A percentile compares a stretch with the other conserved stretches of the same genome.
Conservation (phyloP, 2,329 filamentous ascomycete genomes). For the Fusarium staphyleae region DNA sequence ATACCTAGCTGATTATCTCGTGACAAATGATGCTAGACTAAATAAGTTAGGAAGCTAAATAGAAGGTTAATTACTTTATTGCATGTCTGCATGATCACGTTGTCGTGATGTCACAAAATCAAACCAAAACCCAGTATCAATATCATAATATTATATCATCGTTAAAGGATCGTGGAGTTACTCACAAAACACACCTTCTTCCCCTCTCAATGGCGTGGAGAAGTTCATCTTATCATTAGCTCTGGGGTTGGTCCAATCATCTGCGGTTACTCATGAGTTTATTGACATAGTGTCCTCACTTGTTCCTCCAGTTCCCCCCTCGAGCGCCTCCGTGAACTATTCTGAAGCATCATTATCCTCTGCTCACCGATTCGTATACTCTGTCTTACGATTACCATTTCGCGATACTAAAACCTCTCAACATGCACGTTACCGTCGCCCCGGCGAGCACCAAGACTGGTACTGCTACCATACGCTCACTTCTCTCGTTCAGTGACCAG, state of each 20-base stretch:
- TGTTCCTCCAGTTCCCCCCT: not conserved
- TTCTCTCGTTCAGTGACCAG: conserved; percentile 28
- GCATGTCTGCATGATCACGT: too few relatives aligned
- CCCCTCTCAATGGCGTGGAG: not conserved
- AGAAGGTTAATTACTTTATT: too few relatives aligned
- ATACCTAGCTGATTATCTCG: too few relatives aligned
- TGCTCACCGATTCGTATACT: not conserved
- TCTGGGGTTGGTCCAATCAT: too few relatives aligned
- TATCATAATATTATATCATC: too few relatives aligned
- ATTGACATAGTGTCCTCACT: not conserved
- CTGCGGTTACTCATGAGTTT: not conserved
- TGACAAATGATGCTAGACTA: too few relatives aligned
- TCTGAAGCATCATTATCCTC: not conserved
- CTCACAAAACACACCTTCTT: not conserved
- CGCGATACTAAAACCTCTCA: not conserved
- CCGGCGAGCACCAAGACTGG: conserved; percentile 46
- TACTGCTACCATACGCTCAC: conserved; percentile 40
- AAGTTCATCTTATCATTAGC: not conserved
- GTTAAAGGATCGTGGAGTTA: not conserved
- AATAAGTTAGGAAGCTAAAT: too few relatives aligned
- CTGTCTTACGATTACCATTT: not conserved
- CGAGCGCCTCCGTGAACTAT: not conserved
- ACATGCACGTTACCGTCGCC: conserved; percentile 36
- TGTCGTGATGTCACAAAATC: not conserved
- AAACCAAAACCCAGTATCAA: not conserved